A percentile compares a stretch with the other conserved stretches of the same genome.
Evolutionary conservation across 75 land plant species (phyloP).

Genomic region (Picea sitchensis): DNA sequence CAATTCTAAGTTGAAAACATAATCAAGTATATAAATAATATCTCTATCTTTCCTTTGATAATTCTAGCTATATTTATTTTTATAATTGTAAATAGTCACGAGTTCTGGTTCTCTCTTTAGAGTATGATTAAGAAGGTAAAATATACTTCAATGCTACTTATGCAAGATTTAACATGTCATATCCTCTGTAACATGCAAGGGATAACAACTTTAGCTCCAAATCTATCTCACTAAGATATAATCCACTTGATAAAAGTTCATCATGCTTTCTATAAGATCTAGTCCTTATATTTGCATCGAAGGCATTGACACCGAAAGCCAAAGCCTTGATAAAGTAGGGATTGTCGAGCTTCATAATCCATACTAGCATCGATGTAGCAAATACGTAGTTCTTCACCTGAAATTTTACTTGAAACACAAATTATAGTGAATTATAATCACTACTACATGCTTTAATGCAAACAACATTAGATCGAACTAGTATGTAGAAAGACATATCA

Average conservation of each 20-base stretch:
- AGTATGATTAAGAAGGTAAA: background rate
- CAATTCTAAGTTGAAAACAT: background rate
- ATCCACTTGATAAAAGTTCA: background rate
- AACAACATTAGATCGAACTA: no score
- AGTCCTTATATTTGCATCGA: constrained; percentile 62
- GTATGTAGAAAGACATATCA: background rate
- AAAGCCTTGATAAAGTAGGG: constrained; percentile 54
- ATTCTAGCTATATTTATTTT: background rate
- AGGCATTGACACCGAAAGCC: constrained; percentile 74
- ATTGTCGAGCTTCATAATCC: constrained; percentile 61
- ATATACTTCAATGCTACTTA: background rate
- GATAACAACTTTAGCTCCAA: background rate
- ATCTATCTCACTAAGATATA: background rate
- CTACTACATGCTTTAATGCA: background rate
- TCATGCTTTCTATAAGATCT: background rate
- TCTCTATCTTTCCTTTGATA: background rate
- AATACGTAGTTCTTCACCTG: constrained; percentile 89
- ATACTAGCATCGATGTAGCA: constrained; percentile 94
- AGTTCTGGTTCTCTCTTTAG: background rate
- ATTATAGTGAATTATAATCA: background rate
- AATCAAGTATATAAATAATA: background rate
- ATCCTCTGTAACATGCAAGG: background rate
- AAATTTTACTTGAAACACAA: background rate
- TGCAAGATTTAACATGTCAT: background rate
- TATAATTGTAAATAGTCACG: background rate